These are phyloP conservation scores for Rubia occidens DNA, from an alignment of 305 asterid genomes.

Conservation along the genomic window DNA sequence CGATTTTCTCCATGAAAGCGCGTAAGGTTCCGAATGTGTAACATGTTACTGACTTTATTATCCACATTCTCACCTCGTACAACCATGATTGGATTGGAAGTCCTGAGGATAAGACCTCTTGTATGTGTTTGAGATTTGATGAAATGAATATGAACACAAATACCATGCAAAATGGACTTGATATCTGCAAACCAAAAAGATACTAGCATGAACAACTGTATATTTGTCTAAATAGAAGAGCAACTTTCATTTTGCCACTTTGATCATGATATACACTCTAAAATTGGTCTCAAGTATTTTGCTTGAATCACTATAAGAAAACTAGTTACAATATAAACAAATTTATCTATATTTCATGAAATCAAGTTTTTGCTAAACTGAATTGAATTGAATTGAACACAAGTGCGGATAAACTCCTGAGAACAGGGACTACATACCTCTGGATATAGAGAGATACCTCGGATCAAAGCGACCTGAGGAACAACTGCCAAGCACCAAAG, in stretches of 20 bases:
- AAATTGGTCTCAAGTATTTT: too few relatives aligned
- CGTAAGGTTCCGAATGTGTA: slow-evolving; percentile 36
- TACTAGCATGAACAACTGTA: neutral
- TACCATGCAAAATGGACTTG: slow-evolving; percentile 40
- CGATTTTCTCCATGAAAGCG: slow-evolving; percentile 29
- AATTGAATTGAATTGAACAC: too few relatives aligned
- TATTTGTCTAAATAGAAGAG: neutral
- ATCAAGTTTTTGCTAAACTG: too few relatives aligned
- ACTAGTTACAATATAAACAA: too few relatives aligned
- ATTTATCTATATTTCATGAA: too few relatives aligned
- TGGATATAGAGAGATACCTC: slow-evolving; percentile 51
- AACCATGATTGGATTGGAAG: slow-evolving; percentile 34
- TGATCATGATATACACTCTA: too few relatives aligned
- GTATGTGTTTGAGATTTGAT: slow-evolving; percentile 32
- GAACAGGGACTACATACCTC: slow-evolving; percentile 2
- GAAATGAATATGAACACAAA: slow-evolving; percentile 47
- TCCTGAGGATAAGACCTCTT: slow-evolving; percentile 30
- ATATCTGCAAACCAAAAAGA: slow-evolving; percentile 28
- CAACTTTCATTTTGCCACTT: too few relatives aligned
- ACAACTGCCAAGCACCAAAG: slow-evolving; percentile 39
- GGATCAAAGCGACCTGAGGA: slow-evolving; percentile 54
- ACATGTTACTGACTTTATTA: slow-evolving; percentile 44
- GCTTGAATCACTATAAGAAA: too few relatives aligned
- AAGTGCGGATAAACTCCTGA: too few relatives aligned
- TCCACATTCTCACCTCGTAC: slow-evolving; percentile 51